phyloP scores from a whole-genome alignment of 176 grass and related monocot species.

The Oryza meyeriana region DNA sequence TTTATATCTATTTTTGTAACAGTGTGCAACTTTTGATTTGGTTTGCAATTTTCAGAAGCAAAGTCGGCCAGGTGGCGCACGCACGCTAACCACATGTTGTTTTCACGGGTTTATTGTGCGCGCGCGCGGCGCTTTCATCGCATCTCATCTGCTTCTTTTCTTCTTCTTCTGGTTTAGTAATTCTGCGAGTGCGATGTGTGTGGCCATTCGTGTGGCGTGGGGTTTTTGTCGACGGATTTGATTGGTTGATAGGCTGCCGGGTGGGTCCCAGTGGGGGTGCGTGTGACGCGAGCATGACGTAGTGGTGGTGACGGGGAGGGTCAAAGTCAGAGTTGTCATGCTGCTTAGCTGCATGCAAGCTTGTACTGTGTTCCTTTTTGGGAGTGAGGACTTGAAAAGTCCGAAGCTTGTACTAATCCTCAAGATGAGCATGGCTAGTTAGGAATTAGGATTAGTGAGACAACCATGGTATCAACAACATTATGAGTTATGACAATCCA shows the following conservation, averaged over 20 bases:
- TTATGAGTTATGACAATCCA: neutral
- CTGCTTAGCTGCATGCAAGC: neutral
- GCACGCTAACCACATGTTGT: constrained; percentile 26
- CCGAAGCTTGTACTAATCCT: no score
- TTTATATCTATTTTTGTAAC: no score
- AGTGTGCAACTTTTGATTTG: neutral
- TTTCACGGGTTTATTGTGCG: neutral
- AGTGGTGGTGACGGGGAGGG: neutral
- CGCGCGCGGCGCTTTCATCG: neutral
- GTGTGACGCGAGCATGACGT: neutral
- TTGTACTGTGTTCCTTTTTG: neutral
- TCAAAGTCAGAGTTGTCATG: constrained; percentile 41
- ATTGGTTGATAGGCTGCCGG: neutral
- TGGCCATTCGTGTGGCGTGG: neutral
- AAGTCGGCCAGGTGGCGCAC: neutral
- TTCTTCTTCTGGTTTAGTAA: neutral
- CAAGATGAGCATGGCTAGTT: neutral
- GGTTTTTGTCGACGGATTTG: neutral
- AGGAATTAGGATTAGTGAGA: neutral
- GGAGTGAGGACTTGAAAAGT: neutral
- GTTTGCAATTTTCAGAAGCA: constrained; percentile 16
- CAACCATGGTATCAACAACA: no score
- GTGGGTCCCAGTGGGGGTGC: neutral
- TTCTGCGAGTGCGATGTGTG: neutral
- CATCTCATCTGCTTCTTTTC: neutral